Evolutionary conservation across 805 yeast species (phyloP).

Genomic region (Ogataea nonfermentans): DNA sequence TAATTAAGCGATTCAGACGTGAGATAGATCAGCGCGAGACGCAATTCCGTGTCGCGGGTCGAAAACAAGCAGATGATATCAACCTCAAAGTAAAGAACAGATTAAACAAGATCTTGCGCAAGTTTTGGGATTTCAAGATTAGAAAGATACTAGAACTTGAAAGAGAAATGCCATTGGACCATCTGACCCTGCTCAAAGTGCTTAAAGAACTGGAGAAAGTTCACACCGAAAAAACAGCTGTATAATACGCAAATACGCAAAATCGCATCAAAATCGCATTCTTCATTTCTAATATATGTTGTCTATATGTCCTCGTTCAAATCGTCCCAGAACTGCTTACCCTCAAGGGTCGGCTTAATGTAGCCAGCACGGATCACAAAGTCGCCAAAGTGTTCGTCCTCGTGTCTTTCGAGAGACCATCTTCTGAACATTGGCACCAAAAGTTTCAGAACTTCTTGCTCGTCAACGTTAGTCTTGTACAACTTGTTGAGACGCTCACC

Average conservation of each 20-base stretch:
- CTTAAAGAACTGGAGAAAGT: conserved; percentile 27
- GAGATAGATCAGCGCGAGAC: conserved; percentile 21
- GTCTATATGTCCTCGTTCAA: conserved; percentile 70
- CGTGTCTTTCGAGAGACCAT: conserved; percentile 89
- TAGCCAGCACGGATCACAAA: conserved; percentile 84
- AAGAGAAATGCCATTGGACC: conserved; percentile 35
- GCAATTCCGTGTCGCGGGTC: conserved; percentile 25
- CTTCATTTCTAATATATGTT: neutral
- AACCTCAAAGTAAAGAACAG: conserved; percentile 41
- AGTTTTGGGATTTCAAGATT: conserved; percentile 48
- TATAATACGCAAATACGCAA: neutral
- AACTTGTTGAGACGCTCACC: conserved; percentile 92
- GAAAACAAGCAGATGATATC: conserved; percentile 28
- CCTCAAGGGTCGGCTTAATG: conserved; percentile 84
- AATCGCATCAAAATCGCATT: neutral
- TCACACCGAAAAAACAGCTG: conserved; percentile 1
- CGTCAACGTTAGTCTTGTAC: conserved; percentile 83
- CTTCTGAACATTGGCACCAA: conserved; percentile 86
- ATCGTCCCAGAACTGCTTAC: conserved; percentile 92
- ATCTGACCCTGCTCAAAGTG: conserved; percentile 31
- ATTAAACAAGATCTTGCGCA: conserved; percentile 45
- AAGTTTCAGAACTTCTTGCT: conserved; percentile 76
- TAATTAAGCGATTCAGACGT: conserved; percentile 32
- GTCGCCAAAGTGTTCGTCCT: conserved; percentile 95
- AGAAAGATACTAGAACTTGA: conserved; percentile 45